Percentiles rank a stretch among this genome's conserved stretches.
These are phyloP conservation scores for Starmera amethionina DNA, from an alignment of 805 yeast genomes.

Conservation along the genomic window DNA sequence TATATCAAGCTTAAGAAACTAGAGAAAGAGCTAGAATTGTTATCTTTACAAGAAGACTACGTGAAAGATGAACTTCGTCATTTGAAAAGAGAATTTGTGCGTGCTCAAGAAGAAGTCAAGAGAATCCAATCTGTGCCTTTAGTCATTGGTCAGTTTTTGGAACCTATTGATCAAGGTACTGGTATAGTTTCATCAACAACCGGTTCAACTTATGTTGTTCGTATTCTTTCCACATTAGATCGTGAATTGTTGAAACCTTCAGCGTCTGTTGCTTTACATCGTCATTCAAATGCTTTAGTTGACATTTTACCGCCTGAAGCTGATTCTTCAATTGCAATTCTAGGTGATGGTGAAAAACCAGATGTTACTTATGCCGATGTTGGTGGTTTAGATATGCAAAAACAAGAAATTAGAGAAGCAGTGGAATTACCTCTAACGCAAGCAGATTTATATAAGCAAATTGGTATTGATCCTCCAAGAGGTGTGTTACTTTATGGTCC, in stretches of 20 bases:
- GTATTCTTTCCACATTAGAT: constrained; percentile 89
- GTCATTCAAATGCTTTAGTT: constrained; percentile 96
- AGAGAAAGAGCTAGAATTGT: constrained; percentile 81
- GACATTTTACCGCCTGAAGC: constrained; percentile 99
- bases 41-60: constrained; percentile 87
- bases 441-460: constrained; percentile 91
- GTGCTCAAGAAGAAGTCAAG: constrained; percentile 98
- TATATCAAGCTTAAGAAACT: constrained; percentile 79
- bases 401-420: constrained; percentile 97
- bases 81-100: constrained; percentile 82
- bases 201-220: constrained; percentile 93
- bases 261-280: constrained; percentile 92
- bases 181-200: constrained; percentile 97
- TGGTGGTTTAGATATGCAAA: constrained; percentile 98
- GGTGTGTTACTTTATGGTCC: constrained; percentile 98
- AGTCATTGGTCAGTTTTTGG: constrained; percentile 96
- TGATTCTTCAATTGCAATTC: constrained; percentile 89
- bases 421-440: constrained; percentile 95
- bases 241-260: constrained; percentile 91
- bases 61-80: constrained; percentile 98
- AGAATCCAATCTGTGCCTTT: constrained; percentile 95
- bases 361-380: constrained; percentile 94
- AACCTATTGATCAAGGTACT: constrained; percentile 92
- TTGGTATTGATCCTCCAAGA: constrained; percentile 98
- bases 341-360: constrained; percentile 89